Evolutionary conservation across 1,139 yeast genomes (phyloP).

Genomic region (Hyphopichia fennica): DNA sequence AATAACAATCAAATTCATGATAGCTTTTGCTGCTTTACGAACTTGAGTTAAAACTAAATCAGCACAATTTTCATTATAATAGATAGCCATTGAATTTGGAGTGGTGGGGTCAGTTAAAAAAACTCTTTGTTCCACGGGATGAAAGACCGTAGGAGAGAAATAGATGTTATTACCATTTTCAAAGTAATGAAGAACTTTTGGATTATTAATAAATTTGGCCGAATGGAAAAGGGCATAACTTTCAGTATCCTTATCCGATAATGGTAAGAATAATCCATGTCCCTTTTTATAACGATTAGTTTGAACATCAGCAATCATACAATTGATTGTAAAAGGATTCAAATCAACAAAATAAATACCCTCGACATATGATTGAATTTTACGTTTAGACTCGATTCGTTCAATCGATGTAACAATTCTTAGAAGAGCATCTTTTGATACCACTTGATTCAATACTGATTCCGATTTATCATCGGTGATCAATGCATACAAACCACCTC

Average conservation of each 20-base stretch:
- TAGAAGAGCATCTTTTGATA: slow-evolving; percentile 37
- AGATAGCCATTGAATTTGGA: slow-evolving; percentile 67
- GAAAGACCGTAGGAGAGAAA: slow-evolving; percentile 28
- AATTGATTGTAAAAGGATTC: slow-evolving; percentile 37
- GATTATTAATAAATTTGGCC: slow-evolving; percentile 29
- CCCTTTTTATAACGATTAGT: slow-evolving; percentile 39
- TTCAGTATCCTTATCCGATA: slow-evolving; percentile 23
- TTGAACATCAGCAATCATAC: slow-evolving; percentile 44
- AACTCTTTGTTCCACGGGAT: slow-evolving; percentile 40
- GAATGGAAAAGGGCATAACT: slow-evolving; percentile 25
- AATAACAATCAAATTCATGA: slow-evolving; percentile 74
- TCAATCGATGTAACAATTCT: slow-evolving; percentile 46
- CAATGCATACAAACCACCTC: slow-evolving; percentile 38
- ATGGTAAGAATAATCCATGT: slow-evolving; percentile 38
- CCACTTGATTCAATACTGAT: slow-evolving; percentile 31
- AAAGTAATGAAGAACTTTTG: slow-evolving; percentile 32
- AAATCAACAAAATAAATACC: slow-evolving; percentile 45
- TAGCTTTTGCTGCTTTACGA: slow-evolving; percentile 55
- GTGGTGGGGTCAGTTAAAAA: slow-evolving; percentile 37
- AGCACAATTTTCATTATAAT: slow-evolving; percentile 66
- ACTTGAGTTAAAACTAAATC: slow-evolving; percentile 63
- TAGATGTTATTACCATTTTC: slow-evolving; percentile 27
- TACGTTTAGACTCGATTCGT: slow-evolving; percentile 34
- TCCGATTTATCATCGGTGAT: slow-evolving; percentile 41
- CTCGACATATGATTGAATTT: slow-evolving; percentile 37